Conservation (phyloP, 2,329 filamentous ascomycete species). For the Xylariaceae sp. region DNA sequence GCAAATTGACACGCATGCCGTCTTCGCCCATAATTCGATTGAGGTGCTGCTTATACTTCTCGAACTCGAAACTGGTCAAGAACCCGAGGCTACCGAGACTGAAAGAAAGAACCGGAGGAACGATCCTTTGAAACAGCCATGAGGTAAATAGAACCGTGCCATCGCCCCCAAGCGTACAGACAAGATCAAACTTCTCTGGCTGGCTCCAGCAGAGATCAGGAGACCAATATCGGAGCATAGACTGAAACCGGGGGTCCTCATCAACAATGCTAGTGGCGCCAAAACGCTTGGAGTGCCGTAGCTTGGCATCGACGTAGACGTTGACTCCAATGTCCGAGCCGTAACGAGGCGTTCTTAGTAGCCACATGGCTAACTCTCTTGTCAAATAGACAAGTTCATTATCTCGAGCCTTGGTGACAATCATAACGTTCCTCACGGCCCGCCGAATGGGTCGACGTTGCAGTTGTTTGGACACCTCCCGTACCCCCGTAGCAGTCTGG, state of each 20-base stretch:
- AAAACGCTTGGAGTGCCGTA: conserved; percentile 87
- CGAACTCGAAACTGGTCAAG: conserved; percentile 86
- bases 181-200: conserved; percentile 94
- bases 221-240: conserved; percentile 94
- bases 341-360: conserved; percentile 87
- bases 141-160: conserved; percentile 88
- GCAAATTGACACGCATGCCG: conserved; percentile 95
- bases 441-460: conserved; percentile 90
- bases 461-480: conserved; percentile 94
- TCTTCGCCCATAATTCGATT: conserved; percentile 90
- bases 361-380: conserved; percentile 84
- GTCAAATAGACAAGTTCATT: conserved; percentile 91
- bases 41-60: conserved; percentile 84
- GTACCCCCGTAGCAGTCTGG: conserved; percentile 92
- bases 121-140: conserved; percentile 90
- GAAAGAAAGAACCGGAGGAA: conserved; percentile 84
- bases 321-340: conserved; percentile 89
- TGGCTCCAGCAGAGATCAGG: conserved; percentile 93
- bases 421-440: conserved; percentile 94
- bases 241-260: conserved; percentile 75
- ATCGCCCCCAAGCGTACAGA: conserved; percentile 85
- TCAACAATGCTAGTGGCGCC: conserved; percentile 74
- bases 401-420: conserved; percentile 96
- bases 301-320: conserved; percentile 97
- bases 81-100: conserved; percentile 87